A percentile compares a stretch with the other conserved stretches of the same genome.
phyloP scores from a whole-genome alignment of 1,284 basidiomycete genomes.

The Irpex lacteus region DNA sequence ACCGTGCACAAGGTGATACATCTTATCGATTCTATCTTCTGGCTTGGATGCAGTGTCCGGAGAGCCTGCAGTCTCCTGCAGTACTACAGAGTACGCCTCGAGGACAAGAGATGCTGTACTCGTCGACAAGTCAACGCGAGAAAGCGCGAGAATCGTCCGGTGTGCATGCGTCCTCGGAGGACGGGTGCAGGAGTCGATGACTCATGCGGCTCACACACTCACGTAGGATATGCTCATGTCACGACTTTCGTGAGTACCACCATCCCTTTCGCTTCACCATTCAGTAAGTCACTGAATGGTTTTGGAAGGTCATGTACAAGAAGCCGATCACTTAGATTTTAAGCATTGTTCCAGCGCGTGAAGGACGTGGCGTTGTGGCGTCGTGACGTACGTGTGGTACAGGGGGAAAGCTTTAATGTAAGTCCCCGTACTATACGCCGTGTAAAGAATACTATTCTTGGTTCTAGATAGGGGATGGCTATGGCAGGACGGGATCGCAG shows the following conservation, averaged over 20 bases:
- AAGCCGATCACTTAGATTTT: not conserved
- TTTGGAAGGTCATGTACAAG: not conserved
- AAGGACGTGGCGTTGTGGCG: not conserved
- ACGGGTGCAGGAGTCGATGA: not conserved
- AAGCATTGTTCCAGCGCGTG: not conserved
- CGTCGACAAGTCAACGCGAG: not conserved
- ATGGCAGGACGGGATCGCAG: too few species aligned
- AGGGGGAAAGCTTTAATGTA: too few species aligned
- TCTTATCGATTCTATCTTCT: not conserved
- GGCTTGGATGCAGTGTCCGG: not conserved
- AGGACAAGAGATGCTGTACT: not conserved
- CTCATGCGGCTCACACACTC: not conserved
- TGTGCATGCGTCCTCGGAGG: not conserved
- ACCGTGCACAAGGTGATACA: not conserved
- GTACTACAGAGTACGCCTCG: not conserved
- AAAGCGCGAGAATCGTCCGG: not conserved
- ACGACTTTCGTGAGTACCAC: not conserved
- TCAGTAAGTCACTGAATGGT: too few species aligned
- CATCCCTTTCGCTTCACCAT: not conserved
- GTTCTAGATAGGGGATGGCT: too few species aligned
- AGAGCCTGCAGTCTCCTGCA: not conserved
- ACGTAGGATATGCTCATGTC: not conserved
- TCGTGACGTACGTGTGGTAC: too few species aligned
- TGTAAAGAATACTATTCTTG: not conserved
- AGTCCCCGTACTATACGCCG: not conserved